A percentile compares a stretch with the other conserved stretches of the same genome.
Conservation (phyloP, 1,139 yeast species). For the Pichia sp. region DNA sequence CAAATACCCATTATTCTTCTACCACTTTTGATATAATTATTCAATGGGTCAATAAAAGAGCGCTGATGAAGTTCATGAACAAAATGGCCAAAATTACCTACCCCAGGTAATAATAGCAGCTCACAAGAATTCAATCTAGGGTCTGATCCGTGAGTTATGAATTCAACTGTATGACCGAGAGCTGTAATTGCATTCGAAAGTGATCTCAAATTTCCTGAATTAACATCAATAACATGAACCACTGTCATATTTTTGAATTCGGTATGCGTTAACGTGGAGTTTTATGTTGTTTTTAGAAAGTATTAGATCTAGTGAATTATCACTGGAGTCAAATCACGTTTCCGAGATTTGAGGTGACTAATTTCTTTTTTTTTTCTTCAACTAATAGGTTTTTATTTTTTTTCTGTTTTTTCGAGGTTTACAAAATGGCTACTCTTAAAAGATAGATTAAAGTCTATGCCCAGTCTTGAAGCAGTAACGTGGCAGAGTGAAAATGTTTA, state of each 20-base stretch:
- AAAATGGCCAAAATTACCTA: constrained; percentile 93
- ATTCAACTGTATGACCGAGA: constrained; percentile 59
- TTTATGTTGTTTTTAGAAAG: too few relatives aligned
- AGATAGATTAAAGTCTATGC: too few relatives aligned
- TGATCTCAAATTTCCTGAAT: constrained; percentile 89
- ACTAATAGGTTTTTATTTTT: too few relatives aligned
- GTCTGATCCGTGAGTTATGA: constrained; percentile 39
- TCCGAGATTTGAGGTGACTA: too few relatives aligned
- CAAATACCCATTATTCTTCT: constrained; percentile 92
- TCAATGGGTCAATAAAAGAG: constrained; percentile 59
- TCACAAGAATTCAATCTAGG: constrained; percentile 41
- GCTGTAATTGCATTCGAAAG: constrained; percentile 75
- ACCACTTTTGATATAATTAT: constrained; percentile 60
- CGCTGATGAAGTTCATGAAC: constrained; percentile 58
- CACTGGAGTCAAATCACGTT: too few relatives aligned
- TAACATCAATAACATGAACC: constrained; percentile 85
- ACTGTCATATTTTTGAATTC: constrained; percentile 1
- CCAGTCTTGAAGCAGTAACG: too few relatives aligned
- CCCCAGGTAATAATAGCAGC: constrained; percentile 79
- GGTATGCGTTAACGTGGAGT: too few relatives aligned
- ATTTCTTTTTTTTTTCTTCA: too few relatives aligned
- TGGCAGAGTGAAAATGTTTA: too few relatives aligned
- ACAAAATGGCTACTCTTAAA: too few relatives aligned
- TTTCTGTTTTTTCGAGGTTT: too few relatives aligned
- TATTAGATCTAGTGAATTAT: too few relatives aligned